Conservation (phyloP, 1,284 basidiomycete species). For the Pseudozyma sp. region DNA sequence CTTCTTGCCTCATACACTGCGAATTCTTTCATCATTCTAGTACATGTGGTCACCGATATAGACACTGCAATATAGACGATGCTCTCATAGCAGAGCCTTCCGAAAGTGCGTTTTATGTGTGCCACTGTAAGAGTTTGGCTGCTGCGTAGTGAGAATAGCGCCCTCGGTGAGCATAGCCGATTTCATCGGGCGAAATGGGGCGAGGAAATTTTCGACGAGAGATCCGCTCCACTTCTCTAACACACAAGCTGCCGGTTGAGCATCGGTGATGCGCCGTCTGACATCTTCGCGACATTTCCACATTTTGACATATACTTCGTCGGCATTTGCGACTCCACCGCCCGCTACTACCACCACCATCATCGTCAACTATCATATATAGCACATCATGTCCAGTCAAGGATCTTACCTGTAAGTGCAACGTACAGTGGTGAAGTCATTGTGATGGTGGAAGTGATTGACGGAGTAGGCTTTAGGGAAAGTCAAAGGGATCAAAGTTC, state of each 20-base stretch:
- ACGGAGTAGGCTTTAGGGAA: not conserved
- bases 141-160: not conserved
- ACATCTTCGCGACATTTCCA: not conserved
- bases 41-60: not conserved
- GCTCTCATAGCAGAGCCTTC: not conserved
- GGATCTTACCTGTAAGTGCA: slow-evolving; percentile 44
- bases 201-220: slow-evolving; percentile 1
- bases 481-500: too few species aligned
- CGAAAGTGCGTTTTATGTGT: not conserved
- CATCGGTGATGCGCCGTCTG: slow-evolving; percentile 7
- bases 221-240: slow-evolving; percentile 10
- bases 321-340: not conserved
- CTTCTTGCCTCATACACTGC: not conserved
- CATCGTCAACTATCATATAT: not conserved
- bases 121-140: not conserved
- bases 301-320: not conserved
- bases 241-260: slow-evolving; percentile 2
- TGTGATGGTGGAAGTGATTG: not conserved
- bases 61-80: not conserved
- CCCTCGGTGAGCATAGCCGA: slow-evolving; percentile 4
- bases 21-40: not conserved
- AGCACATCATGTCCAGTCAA: slow-evolving; percentile 30
- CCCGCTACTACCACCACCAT: slow-evolving; percentile 1
- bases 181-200: not conserved
- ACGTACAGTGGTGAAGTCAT: not conserved